Conservation (phyloP, 371 early-diverging fungal genomes). For the Entomophthora muscae region DNA sequence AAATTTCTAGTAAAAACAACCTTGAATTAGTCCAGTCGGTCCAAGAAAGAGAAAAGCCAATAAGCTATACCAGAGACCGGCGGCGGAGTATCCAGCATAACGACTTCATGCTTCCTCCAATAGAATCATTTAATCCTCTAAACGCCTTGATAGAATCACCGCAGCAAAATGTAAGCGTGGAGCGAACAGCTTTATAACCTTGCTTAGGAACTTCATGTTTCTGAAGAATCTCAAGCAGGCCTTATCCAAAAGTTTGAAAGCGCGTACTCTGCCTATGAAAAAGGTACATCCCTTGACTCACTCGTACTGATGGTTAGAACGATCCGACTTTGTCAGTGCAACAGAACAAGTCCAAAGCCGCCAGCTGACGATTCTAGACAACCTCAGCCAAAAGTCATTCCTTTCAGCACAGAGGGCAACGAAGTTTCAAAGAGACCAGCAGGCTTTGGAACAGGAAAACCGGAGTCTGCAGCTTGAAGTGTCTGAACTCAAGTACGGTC, state of each 20-base stretch:
- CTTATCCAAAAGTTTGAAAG: constrained; percentile 5
- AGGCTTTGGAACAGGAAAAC: constrained; percentile 4
- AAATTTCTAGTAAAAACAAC: constrained; percentile 4
- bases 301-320: background rate
- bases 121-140: background rate
- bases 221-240: background rate
- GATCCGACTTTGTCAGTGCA: constrained; percentile 2
- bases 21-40: constrained; percentile 5
- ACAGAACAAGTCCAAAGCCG: background rate
- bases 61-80: background rate
- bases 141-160: constrained; percentile 1
- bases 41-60: constrained; percentile 2
- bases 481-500: constrained; percentile 6
- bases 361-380: background rate
- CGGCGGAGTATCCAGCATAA: constrained; percentile 8
- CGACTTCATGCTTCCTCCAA: constrained; percentile 7
- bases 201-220: background rate
- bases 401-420: constrained; percentile 1
- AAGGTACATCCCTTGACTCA: background rate
- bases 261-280: constrained; percentile 1
- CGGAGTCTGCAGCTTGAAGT: constrained; percentile 7
- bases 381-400: background rate
- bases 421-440: constrained; percentile 6
- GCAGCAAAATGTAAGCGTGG: background rate
- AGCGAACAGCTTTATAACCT: no score